Percentiles rank a stretch among this genome's conserved stretches.
Conservation (phyloP, 805 yeast genomes). For the Teunomyces atbi region DNA sequence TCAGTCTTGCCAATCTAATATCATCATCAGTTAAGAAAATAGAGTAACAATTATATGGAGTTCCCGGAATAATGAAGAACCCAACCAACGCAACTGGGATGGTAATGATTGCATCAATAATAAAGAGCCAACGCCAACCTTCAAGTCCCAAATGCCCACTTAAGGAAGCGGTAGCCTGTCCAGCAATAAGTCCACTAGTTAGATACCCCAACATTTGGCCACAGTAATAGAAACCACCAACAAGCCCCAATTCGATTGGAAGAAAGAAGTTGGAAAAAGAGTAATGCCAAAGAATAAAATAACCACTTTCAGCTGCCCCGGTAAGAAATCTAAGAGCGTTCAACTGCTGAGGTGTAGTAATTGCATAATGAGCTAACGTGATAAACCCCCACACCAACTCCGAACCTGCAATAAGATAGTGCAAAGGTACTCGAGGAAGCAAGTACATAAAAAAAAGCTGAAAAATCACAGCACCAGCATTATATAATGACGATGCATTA, state of each 20-base stretch:
- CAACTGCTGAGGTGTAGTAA: conserved; percentile 15
- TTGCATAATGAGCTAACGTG: conserved; percentile 17
- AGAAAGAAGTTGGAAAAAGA: conserved; percentile 53
- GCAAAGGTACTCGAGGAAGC: conserved; percentile 19
- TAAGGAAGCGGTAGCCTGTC: conserved; percentile 10
- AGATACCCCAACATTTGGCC: conserved; percentile 32
- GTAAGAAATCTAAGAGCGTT: conserved; percentile 19
- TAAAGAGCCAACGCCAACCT: conserved; percentile 26
- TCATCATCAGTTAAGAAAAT: conserved; percentile 56
- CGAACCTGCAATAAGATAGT: conserved; percentile 18
- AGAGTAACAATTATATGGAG: conserved; percentile 42
- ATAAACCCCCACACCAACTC: conserved; percentile 20
- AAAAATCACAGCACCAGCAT: conserved; percentile 21
- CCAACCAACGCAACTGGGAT: conserved; percentile 18
- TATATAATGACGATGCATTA: conserved; percentile 20
- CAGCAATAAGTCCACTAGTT: conserved; percentile 28
- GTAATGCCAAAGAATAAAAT: conserved; percentile 11
- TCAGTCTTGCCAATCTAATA: conserved; percentile 47
- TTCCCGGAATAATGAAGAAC: conserved; percentile 22
- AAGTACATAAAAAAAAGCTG: conserved; percentile 25
- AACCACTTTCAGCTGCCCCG: conserved; percentile 17
- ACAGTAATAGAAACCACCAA: conserved; percentile 27
- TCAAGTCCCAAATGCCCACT: conserved; percentile 6
- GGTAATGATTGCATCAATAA: conserved; percentile 22
- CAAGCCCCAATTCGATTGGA: conserved; percentile 10